Evolutionary conservation across 2,329 filamentous ascomycete genomes (phyloP).

Genomic region (Xylariaceae sp.): DNA sequence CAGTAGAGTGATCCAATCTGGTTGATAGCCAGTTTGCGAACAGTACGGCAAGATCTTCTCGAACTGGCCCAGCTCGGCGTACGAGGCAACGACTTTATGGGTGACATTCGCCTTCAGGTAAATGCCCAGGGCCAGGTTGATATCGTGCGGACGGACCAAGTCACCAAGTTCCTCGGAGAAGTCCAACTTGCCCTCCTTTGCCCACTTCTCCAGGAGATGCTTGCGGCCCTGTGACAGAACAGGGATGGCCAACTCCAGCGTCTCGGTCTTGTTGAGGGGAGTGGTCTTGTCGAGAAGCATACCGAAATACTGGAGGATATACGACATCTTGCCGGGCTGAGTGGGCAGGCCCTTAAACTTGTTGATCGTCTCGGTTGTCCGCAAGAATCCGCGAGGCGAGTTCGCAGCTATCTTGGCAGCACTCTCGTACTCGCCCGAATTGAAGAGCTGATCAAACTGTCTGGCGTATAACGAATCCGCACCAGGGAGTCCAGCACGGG

Average conservation of each 20-base stretch:
- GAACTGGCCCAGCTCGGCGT: slow-evolving; percentile 93
- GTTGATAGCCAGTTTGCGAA: slow-evolving; percentile 76
- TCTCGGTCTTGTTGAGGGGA: slow-evolving; percentile 83
- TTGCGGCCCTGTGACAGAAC: slow-evolving; percentile 92
- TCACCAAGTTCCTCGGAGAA: slow-evolving; percentile 96
- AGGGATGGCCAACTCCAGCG: slow-evolving; percentile 85
- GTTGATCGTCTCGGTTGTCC: slow-evolving; percentile 92
- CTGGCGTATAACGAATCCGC: slow-evolving; percentile 90
- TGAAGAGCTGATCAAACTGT: slow-evolving; percentile 86
- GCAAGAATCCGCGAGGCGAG: slow-evolving; percentile 90
- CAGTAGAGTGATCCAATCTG: slow-evolving; percentile 89
- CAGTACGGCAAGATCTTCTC: slow-evolving; percentile 94
- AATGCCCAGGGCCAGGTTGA: slow-evolving; percentile 79
- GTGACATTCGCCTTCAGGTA: slow-evolving; percentile 88
- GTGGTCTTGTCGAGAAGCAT: slow-evolving; percentile 92
- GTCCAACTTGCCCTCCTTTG: slow-evolving; percentile 91
- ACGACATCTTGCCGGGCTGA: slow-evolving; percentile 80
- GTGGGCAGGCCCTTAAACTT: slow-evolving; percentile 84
- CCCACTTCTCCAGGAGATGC: slow-evolving; percentile 95
- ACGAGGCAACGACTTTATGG: slow-evolving; percentile 89
- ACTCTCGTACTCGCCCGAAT: slow-evolving; percentile 72
- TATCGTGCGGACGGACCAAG: slow-evolving; percentile 82
- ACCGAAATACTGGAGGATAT: slow-evolving; percentile 95
- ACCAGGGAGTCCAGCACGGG: slow-evolving; percentile 85
- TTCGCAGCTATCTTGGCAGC: slow-evolving; percentile 95